Conservation (phyloP, 75 land plant genomes). For the Pinus albicaulis region DNA sequence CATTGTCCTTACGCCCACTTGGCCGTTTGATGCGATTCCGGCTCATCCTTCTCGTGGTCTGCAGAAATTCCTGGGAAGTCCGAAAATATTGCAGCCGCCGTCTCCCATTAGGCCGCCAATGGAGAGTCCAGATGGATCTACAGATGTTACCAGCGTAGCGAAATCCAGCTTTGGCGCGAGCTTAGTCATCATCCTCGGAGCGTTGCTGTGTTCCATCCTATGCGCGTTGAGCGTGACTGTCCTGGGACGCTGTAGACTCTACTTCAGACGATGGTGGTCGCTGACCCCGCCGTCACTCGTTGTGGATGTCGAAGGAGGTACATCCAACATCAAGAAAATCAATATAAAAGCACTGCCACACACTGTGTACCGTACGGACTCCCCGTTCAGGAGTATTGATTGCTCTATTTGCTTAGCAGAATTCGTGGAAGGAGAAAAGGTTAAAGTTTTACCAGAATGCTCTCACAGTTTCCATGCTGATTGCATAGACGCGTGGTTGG, state of each 20-base stretch:
- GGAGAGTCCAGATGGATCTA: too few species aligned
- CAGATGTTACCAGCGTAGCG: too few species aligned
- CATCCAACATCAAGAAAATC: conserved; percentile 27
- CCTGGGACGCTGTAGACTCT: conserved; percentile 38
- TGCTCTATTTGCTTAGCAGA: conserved; percentile 45
- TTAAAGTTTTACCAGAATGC: conserved; percentile 38
- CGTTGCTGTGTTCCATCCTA: too few species aligned
- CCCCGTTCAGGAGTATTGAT: background rate
- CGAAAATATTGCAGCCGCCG: too few species aligned
- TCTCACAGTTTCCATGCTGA: conserved; percentile 41
- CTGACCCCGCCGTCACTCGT: conserved; percentile 9
- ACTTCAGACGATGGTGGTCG: conserved; percentile 20
- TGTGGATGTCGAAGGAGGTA: conserved; percentile 9
- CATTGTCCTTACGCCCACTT: too few species aligned
- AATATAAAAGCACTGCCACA: conserved; percentile 38
- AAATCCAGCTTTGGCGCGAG: conserved; percentile 32
- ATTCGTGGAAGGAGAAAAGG: conserved; percentile 27
- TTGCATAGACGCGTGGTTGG: conserved; percentile 46
- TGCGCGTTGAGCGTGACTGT: conserved; percentile 53
- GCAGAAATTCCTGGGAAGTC: too few species aligned
- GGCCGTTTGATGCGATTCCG: too few species aligned
- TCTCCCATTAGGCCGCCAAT: too few species aligned
- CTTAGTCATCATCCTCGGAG: conserved; percentile 64
- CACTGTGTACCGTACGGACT: conserved; percentile 20
- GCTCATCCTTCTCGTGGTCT: too few species aligned